phyloP scores from a whole-genome alignment of 129 eudicot species.

The Heracleum sosnowskyi region DNA sequence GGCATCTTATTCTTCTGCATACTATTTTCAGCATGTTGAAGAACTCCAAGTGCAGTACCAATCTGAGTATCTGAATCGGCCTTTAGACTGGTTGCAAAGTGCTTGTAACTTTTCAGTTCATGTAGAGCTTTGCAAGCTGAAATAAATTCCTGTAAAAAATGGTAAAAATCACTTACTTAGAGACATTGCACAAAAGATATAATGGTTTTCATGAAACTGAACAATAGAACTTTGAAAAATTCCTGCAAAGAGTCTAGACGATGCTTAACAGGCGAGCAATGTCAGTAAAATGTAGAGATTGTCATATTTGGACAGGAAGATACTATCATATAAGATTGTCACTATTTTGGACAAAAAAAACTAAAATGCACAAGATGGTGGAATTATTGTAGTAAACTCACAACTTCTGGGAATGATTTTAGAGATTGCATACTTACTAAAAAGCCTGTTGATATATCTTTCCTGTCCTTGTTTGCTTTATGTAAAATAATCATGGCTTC shows the following conservation, averaged over 20 bases:
- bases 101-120: constrained; percentile 46
- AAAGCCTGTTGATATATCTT: constrained; percentile 48
- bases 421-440: constrained; percentile 26
- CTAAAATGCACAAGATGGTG: neutral
- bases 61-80: constrained; percentile 26
- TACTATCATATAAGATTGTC: neutral
- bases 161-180: neutral
- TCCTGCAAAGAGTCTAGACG: neutral
- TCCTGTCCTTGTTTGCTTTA: constrained; percentile 38
- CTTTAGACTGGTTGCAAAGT: constrained; percentile 42
- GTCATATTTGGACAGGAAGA: neutral
- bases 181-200: neutral
- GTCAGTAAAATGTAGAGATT: neutral
- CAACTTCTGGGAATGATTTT: neutral
- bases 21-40: constrained; percentile 24
- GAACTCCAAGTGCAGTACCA: constrained; percentile 53
- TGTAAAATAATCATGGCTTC: constrained; percentile 35
- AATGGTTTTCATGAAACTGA: neutral
- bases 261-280: neutral
- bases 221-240: neutral
- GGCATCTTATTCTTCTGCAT: constrained; percentile 27
- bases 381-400: neutral
- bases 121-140: constrained; percentile 38
- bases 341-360: neutral
- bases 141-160: constrained; percentile 46